Evolutionary conservation across 2,329 filamentous ascomycete species (phyloP), one percentile per base, ranked within the genome.

Genomic region (Arachnomyces sp.): DNA sequence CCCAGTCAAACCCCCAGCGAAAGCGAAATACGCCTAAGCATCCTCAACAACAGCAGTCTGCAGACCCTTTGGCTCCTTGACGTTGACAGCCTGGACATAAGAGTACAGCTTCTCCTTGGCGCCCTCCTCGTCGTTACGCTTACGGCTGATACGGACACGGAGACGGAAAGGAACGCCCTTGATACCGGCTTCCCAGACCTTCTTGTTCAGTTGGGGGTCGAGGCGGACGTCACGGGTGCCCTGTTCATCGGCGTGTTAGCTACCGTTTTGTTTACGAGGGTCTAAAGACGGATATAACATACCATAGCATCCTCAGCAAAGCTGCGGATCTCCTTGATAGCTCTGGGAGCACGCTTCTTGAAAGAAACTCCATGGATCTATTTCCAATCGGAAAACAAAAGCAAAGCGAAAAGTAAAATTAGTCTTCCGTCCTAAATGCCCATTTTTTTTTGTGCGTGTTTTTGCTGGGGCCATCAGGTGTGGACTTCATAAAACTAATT

Each of bases 51-150:
- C 78, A 60, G 84, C 80, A 57, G 92, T 98, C 67, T 85, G 80
- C 60, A 98, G 84, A 71, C 92, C 90, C 86, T 95, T 96, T 72
- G 88, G 82, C 75, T 94, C 85, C 86, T 96, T 95, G 68, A 96
- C 89, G 74, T 95, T 95, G 69, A 98, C 92, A 61, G 92, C 92
- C 82, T 98, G 90, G 60, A 98, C 92, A 75, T 95, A 95, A 72
- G 85, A 92, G 84, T 96, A 98, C 56, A 98, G 83, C 81, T 93
- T 95, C 82, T 98, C 87, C 80, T 95, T 95, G 69, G 93, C 92
- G 63, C 86, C 87, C 77, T 98, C 92, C 80, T 96, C 92, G 72
- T 98, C 92, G 77, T 98, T 98, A 82, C 92, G 87, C 83, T 94
- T 93, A 74, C 92, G 87, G 67, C 88, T 95, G 75, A 98, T 95